phyloP scores from a whole-genome alignment of 441 rosid species.

The Gossypium gossypioides region DNA sequence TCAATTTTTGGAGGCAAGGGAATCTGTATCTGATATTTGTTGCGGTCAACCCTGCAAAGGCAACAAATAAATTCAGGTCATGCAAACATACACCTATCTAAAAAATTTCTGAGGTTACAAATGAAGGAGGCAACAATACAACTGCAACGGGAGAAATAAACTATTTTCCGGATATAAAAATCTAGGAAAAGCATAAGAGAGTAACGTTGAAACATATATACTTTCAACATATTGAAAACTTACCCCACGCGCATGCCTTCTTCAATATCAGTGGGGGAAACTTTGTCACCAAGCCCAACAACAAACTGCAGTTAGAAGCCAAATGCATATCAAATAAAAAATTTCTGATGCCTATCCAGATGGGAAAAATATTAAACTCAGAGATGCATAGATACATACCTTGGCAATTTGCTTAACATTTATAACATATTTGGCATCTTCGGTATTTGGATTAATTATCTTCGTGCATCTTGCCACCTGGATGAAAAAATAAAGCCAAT shows the following conservation, averaged over 20 bases:
- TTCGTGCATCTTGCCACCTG: constrained; percentile 96
- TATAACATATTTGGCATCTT: constrained; percentile 91
- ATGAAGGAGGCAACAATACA: not conserved
- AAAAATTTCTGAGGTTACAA: not conserved
- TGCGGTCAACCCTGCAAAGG: constrained; percentile 72
- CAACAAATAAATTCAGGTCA: not conserved
- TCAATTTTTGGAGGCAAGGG: constrained; percentile 96
- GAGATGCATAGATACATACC: constrained; percentile 39
- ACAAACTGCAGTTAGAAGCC: constrained; percentile 51
- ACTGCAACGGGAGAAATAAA: not conserved
- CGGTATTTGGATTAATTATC: constrained; percentile 88
- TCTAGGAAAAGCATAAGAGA: not conserved
- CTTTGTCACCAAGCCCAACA: constrained; percentile 97
- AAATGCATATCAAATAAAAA: not conserved
- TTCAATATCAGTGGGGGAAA: constrained; percentile 91
- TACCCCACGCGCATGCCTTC: constrained; percentile 85
- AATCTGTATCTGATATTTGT: constrained; percentile 92
- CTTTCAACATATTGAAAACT: constrained; percentile 11
- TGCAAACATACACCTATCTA: not conserved
- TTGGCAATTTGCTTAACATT: constrained; percentile 95
- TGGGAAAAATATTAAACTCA: not conserved
- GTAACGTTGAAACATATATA: not conserved
- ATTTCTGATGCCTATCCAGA: not conserved
- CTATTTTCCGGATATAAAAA: not conserved
- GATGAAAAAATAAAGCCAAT: not conserved